Evolutionary conservation across 1,284 basidiomycete genomes (phyloP), one percentile per base, ranked within the genome.

Genomic region (Cryptococcus amylolentus): DNA sequence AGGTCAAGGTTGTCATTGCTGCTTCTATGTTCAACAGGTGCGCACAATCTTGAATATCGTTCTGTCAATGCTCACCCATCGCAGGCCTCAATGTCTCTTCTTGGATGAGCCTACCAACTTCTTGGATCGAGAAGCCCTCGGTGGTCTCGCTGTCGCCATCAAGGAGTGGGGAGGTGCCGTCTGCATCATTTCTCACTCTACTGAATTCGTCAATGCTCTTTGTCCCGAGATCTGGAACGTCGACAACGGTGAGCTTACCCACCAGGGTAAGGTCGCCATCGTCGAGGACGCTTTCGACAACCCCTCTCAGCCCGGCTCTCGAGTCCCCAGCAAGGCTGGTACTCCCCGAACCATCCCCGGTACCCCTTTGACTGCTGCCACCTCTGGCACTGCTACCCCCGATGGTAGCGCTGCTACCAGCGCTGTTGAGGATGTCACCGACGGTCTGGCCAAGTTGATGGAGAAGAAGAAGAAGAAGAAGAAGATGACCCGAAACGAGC

Each of bases 41-140:
- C 57, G 66, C 61, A 18, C 39, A 38, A 41, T 40, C 27, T 18
- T 16, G 31, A 51, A 49, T 62, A 23, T n/a, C 35, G 23, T 2
- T 13, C 26, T 39, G 23, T 23, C 28, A 46, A 35, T 18, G 31
- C 38, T 31, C 31, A 40, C 13, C 10, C 23, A 40, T 28, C 26
- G 12, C 46, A 67, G 72, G 55, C 74, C 72, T 48, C 74, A 75
- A 69, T 73, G 72, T 62, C 63, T 77, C 16, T 76, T 76, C 69
- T 68, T 91, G 42, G 90, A 93, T 73, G 91, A 97, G 78, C 95
- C 95, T 38, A 97, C 91, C 73, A 98, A 98, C 81, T 98, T 98
- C 82, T 84, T 95, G 81, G 92, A 92, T 75, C 69, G 73, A 64
- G 73, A 76, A 57, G 72, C 73, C 12, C 68, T 76, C 16, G 69